Conservation (phyloP, 2,329 filamentous ascomycete genomes). For the Epichloe festucae region DNA sequence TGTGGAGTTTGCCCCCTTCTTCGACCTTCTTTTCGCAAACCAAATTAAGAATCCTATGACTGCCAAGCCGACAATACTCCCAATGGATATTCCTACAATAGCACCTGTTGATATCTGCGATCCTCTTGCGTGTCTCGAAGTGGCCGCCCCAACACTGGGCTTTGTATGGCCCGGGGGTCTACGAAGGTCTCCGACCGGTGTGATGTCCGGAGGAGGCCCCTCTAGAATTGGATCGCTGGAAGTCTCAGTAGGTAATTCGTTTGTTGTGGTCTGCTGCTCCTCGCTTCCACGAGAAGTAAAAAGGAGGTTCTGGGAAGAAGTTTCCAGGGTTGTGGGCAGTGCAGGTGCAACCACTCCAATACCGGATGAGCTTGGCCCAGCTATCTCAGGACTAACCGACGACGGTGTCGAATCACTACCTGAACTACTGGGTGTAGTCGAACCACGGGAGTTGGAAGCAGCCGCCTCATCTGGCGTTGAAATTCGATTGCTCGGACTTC, state of each 20-base stretch:
- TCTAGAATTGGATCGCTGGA: not conserved
- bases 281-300: not conserved
- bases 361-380: not conserved
- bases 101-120: constrained; percentile 16
- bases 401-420: not conserved
- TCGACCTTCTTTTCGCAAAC: constrained; percentile 31
- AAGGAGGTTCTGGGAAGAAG: not conserved
- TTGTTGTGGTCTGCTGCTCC: not conserved
- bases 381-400: not conserved
- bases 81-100: constrained; percentile 39
- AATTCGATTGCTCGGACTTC: not conserved
- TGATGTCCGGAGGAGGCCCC: not conserved
- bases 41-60: constrained; percentile 36
- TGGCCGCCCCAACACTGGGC: not conserved
- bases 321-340: not conserved
- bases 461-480: not conserved
- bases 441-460: not conserved
- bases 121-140: not conserved
- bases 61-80: constrained; percentile 28
- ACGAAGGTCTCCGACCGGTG: not conserved
- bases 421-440: not conserved
- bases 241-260: not conserved
- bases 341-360: not conserved
- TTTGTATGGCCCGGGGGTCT: not conserved
- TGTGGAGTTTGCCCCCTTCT: not conserved